Evolutionary conservation across 768 basidiomycete species (phyloP).

Genomic region (Auricularia sp.): DNA sequence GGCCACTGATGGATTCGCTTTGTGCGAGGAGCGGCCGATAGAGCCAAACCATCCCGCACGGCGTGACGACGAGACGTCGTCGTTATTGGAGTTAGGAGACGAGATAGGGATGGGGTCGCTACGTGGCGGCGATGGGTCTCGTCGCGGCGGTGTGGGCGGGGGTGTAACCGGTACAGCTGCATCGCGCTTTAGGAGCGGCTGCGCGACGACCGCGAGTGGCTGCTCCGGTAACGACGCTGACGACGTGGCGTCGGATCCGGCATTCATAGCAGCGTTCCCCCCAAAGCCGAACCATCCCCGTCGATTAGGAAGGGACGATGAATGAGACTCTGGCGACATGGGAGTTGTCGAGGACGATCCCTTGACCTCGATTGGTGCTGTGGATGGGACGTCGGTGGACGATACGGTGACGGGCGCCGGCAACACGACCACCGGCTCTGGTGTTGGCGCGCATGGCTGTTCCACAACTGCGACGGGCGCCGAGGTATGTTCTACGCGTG

Average conservation of each 20-base stretch:
- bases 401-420: background rate
- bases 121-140: background rate
- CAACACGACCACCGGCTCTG: background rate
- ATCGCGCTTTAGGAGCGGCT: background rate
- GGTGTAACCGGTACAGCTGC: background rate
- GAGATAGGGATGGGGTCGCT: background rate
- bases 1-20: background rate
- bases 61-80: background rate
- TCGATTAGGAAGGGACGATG: background rate
- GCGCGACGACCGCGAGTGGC: background rate
- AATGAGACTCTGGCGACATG: no score
- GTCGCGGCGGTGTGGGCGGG: background rate
- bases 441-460: background rate
- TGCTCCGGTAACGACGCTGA: no score
- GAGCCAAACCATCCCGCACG: background rate
- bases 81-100: background rate
- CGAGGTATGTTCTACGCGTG: background rate
- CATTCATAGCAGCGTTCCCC: background rate
- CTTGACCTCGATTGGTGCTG: no score
- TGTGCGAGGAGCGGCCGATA: background rate
- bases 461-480: background rate
- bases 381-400: background rate
- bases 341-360: no score
- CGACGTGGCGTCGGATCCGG: no score
- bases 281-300: background rate